Percentiles rank a stretch among this genome's conserved stretches.
Conservation (phyloP, 805 yeast genomes). For the Hemisphaericaspora nanyangensis region DNA sequence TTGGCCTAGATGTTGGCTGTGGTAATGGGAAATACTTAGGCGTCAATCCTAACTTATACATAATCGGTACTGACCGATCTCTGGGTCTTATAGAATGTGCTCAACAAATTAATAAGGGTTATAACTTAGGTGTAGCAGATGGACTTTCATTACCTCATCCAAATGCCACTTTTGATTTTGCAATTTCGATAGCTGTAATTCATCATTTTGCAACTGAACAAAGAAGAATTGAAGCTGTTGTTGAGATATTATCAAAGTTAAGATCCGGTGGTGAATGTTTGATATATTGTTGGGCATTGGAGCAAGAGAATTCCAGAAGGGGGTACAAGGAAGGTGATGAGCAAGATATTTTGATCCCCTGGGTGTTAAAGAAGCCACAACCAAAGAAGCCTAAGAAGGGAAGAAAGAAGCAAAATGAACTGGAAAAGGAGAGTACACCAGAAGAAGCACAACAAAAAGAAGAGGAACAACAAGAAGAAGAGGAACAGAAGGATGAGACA, state of each 20-base stretch:
- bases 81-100: conserved; percentile 69
- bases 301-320: conserved; percentile 80
- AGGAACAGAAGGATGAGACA: conserved; percentile 42
- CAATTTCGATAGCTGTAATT: conserved; percentile 90
- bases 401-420: conserved; percentile 13
- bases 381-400: conserved; percentile 27
- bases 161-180: conserved; percentile 61
- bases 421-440: conserved; percentile 12
- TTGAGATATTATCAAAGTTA: conserved; percentile 60
- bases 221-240: conserved; percentile 73
- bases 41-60: conserved; percentile 61
- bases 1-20: conserved; percentile 94
- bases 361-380: conserved; percentile 68
- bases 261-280: conserved; percentile 62
- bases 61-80: conserved; percentile 75
- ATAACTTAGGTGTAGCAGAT: conserved; percentile 74
- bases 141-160: conserved; percentile 55
- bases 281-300: conserved; percentile 95
- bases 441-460: conserved; percentile 11
- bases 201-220: conserved; percentile 90
- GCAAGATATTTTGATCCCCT: conserved; percentile 92
- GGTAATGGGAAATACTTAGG: conserved; percentile 92
- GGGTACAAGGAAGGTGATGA: conserved; percentile 91
- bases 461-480: background rate
- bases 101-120: conserved; percentile 31